Base-by-base conservation (phyloP, 345 rosid species). In the Brassica carinata region DNA sequence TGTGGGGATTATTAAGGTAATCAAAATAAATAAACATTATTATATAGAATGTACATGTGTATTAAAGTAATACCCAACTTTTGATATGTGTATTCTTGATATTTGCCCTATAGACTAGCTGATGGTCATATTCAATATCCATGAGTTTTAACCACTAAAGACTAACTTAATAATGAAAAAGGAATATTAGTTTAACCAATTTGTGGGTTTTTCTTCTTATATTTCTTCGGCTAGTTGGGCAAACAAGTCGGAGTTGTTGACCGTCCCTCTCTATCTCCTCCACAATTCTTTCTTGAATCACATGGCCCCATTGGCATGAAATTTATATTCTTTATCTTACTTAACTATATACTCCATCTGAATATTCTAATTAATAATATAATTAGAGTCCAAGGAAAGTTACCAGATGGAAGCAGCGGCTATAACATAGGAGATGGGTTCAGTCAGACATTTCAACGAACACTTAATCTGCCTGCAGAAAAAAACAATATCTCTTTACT, bases 241-340 rank as follows among this genome's bases (percentile, higher is more conserved):
- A 53, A 86, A 89, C 83, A 70, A 88, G 96, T 89, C 92, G 87
- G 90, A 86, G 91, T 91, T 83, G 96, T 87, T 91, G 93, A 88
- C 86, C 88, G 67, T 36, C 91, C 76, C 31, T 29, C 85, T 80
- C 85, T 83, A 74, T n/a, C 78, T 79, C 76, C 75, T 67, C 83
- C 77, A 51, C 57, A 40, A 71, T 74, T 58, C 66, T 40, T 73
- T 58, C 66, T 51, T 73, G 30, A 73, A 66, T 19, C 69, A 79
- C 59, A 57, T 45, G 59, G 53, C 67, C 67, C 69, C 38, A 38
- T 43, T 11, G 33, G 1, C 67, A 66, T 11, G 2, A 9, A 9
- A 15, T 2, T 30, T 30, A 26, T 23, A 13, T 63, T 58, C 2
- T 17, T 61, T 33, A 11, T 40, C 34, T 69, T 9, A 63, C 0